Base-by-base conservation (phyloP, 306 rosid species). In the Casuarina equisetifolia region DNA sequence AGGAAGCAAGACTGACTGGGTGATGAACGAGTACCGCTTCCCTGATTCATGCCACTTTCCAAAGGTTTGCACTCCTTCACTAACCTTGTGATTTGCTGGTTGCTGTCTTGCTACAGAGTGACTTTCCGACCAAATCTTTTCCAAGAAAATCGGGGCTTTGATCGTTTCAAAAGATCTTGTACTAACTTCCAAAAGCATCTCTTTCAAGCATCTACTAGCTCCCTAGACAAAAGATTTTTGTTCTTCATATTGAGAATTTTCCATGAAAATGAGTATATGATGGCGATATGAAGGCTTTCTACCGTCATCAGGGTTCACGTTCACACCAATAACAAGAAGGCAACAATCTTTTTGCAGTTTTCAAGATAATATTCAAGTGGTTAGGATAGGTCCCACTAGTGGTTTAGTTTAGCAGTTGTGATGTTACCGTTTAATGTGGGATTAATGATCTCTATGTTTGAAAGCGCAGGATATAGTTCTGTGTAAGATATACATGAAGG, bases 11-110 rank as follows among this genome's bases (percentile, higher is more conserved):
- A 95, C 98, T 3, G 99, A 95, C 61, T 95, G 99, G 99, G 93
- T 95, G 66, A 95, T 95, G 99, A 95, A 95, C 40, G 99, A 95
- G 80, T 95, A 92, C 78, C 99, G 98, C 74, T 77, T 95, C 59
- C 98, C 98, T 3, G 97, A 92, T 78, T 78, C 83, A 79, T 82
- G 77, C 66, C 73, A 70, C 43, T 72, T 86, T 70, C 91, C 89
- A 0, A 92, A 92, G 96, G 98, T 93, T 88, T 42, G 40, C 72
- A 25, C 35, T 55, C 3, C 78, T 54, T 51, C 42, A 51, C 32
- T 25, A 25, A 25, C 32, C 32, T 25, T 25, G 32, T 25, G 32
- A 25, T 25, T 25, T 25, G 32, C 32, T 25, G 32, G 5, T 44
- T 44, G 48, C 8, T 44, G 8, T 9, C 48, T 44, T 44, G 1